These are phyloP conservation scores for Botryosphaeria dothidea DNA, from an alignment of 2,329 filamentous ascomycete genomes.

Conservation along the genomic window DNA sequence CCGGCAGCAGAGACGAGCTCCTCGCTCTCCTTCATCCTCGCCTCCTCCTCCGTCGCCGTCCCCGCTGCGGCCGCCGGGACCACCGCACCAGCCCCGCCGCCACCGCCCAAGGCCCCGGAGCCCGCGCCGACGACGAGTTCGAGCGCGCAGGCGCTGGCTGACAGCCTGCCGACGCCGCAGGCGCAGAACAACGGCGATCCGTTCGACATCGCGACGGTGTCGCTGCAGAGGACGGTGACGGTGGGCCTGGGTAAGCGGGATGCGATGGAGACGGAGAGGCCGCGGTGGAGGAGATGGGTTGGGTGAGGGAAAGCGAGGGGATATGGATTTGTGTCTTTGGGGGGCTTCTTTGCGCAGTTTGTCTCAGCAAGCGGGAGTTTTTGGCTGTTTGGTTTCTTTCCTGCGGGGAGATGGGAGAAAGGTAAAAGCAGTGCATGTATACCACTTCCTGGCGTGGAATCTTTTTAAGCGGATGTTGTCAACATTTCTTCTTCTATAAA, in stretches of 20 bases:
- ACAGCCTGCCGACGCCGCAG: neutral
- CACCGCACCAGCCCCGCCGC: neutral
- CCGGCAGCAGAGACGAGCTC: neutral
- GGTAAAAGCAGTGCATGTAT: too few relatives aligned
- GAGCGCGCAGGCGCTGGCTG: neutral
- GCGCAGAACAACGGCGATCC: slow-evolving; percentile 24
- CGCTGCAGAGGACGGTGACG: slow-evolving; percentile 36
- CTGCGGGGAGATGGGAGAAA: too few relatives aligned
- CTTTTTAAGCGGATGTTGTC: neutral
- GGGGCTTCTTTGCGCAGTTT: too few relatives aligned
- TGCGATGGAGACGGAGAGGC: slow-evolving; percentile 26
- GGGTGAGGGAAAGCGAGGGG: neutral
- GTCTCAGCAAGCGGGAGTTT: too few relatives aligned
- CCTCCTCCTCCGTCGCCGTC: neutral
- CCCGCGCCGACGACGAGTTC: neutral
- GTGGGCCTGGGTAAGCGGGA: slow-evolving; percentile 33
- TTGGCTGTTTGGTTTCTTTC: too few relatives aligned
- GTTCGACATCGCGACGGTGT: slow-evolving; percentile 37
- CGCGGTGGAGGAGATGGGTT: slow-evolving; percentile 13
- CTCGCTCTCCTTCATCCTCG: slow-evolving; percentile 8
- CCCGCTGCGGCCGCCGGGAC: neutral
- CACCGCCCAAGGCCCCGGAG: neutral
- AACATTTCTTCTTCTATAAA: neutral
- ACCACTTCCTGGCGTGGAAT: neutral
- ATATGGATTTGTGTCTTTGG: neutral